Conservation (phyloP, 352 stramenopile genomes). For the Phytophthora crassamura region DNA sequence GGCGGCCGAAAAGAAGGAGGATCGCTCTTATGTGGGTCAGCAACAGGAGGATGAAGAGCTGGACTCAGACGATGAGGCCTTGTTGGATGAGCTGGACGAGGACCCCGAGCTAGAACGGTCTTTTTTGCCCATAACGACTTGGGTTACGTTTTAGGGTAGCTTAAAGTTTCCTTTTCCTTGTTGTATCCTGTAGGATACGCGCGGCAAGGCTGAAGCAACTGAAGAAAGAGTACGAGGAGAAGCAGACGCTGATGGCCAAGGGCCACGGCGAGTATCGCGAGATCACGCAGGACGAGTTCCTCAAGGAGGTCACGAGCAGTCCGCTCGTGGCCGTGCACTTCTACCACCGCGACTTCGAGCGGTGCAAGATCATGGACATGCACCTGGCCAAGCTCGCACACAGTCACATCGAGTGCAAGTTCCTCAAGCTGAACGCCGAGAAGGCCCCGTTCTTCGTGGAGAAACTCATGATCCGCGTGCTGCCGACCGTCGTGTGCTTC, state of each 20-base stretch:
- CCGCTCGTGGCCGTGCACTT: slow-evolving; percentile 93
- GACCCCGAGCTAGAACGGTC: slow-evolving; percentile 81
- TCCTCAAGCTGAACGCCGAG: slow-evolving; percentile 94
- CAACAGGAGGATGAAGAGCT: slow-evolving; percentile 41
- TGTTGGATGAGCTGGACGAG: slow-evolving; percentile 76
- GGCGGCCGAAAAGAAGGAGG: slow-evolving; percentile 29
- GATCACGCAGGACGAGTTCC: slow-evolving; percentile 96
- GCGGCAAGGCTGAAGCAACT: slow-evolving; percentile 77
- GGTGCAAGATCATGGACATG: slow-evolving; percentile 98
- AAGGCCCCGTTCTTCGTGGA: slow-evolving; percentile 97
- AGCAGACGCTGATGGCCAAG: slow-evolving; percentile 63
- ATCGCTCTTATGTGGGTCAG: slow-evolving; percentile 33
- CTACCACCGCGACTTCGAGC: slow-evolving; percentile 97
- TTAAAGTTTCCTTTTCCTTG: slow-evolving; percentile 6
- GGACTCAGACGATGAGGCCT: slow-evolving; percentile 65
- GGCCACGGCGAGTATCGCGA: slow-evolving; percentile 88
- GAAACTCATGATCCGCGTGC: slow-evolving; percentile 91
- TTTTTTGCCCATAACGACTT: too few relatives aligned
- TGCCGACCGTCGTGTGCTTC: slow-evolving; percentile 95
- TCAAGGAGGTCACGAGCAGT: slow-evolving; percentile 92
- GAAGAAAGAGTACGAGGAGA: slow-evolving; percentile 70
- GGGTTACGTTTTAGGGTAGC: not conserved
- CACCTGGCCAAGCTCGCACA: slow-evolving; percentile 68
- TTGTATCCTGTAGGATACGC: slow-evolving; percentile 63
- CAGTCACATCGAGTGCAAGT: slow-evolving; percentile 92